Conservation (phyloP, 441 rosid species). For the Populus hybrid region DNA sequence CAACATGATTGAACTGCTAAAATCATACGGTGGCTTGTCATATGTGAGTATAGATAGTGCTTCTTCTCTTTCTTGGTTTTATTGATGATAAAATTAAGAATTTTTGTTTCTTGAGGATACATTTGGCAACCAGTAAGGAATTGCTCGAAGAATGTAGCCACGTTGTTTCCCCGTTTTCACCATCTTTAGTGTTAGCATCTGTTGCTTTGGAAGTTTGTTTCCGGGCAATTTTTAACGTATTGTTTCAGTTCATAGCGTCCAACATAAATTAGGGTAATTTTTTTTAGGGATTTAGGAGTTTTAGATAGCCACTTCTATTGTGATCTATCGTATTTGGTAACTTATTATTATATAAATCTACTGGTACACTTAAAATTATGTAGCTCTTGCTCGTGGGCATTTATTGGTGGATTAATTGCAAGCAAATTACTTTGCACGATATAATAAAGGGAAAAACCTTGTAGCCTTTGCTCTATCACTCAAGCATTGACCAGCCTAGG, state of each 20-base stretch:
- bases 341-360: background rate
- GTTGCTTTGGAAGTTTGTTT: background rate
- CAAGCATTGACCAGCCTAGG: background rate
- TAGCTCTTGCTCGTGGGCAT: background rate
- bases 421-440: background rate
- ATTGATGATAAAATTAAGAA: background rate
- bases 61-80: background rate
- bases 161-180: background rate
- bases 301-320: background rate
- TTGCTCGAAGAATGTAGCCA: background rate
- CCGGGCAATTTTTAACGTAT: background rate
- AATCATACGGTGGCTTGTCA: constrained; percentile 82
- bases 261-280: background rate
- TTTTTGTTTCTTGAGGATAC: background rate
- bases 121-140: background rate
- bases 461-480: background rate
- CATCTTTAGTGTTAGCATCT: background rate
- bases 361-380: background rate
- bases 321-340: background rate
- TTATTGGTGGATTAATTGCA: background rate
- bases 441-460: background rate
- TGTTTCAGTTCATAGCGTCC: background rate
- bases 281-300: background rate
- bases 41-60: constrained; percentile 53
- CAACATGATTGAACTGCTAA: constrained; percentile 68